Evolutionary conservation across 306 rosid species (phyloP).

Genomic region (Glycyrrhiza uralensis): DNA sequence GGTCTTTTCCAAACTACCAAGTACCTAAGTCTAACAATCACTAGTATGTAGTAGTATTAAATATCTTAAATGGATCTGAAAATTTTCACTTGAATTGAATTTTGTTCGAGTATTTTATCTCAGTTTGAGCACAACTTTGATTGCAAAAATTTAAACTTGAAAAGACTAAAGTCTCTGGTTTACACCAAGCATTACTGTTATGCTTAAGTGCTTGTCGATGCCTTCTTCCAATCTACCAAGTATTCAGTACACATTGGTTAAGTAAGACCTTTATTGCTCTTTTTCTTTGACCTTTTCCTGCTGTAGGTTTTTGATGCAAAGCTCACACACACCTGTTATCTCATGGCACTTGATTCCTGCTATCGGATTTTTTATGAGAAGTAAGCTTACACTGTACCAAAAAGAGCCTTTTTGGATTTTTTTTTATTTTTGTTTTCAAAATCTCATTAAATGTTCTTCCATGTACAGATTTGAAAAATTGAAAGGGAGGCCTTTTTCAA

Average conservation of each 20-base stretch:
- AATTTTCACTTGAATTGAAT: not conserved
- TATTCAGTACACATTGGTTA: not conserved
- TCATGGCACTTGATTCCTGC: conserved; percentile 85
- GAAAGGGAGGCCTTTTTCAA: conserved; percentile 69
- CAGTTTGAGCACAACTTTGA: not conserved
- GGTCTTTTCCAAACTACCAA: not conserved
- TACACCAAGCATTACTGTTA: not conserved
- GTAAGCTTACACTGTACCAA: conserved; percentile 36
- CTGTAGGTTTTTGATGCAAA: conserved; percentile 80
- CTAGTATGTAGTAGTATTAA: not conserved
- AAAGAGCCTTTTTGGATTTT: not conserved
- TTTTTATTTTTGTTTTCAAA: not conserved
- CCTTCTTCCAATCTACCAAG: not conserved
- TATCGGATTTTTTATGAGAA: conserved; percentile 58
- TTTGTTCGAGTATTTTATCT: not conserved
- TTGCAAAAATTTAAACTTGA: not conserved
- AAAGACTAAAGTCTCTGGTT: not conserved
- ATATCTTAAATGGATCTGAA: not conserved
- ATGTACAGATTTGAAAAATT: conserved; percentile 60
- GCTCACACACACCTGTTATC: conserved; percentile 82
- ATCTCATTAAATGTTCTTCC: conserved; percentile 14
- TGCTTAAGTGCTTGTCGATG: not conserved
- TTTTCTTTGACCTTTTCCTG: not conserved
- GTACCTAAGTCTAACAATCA: not conserved
- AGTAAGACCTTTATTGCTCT: not conserved